Conservation (phyloP, 371 early-diverging fungal genomes). For the Capillidium rhysosporum region DNA sequence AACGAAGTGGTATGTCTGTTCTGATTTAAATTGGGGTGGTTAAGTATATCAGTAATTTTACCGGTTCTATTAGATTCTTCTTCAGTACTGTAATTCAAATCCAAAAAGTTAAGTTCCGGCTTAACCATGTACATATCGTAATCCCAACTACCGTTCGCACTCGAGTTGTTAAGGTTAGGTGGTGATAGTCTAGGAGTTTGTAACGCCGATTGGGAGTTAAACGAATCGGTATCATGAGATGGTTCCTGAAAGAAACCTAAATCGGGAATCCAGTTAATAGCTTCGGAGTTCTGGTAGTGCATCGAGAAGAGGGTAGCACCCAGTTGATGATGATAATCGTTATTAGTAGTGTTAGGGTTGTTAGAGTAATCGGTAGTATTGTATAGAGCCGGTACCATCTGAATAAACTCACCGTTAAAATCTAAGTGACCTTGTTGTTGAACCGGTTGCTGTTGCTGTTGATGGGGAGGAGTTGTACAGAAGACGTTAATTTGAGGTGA, state of each 20-base stretch:
- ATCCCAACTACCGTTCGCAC: neutral
- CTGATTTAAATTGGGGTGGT: neutral
- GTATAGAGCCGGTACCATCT: neutral
- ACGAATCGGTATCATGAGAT: neutral
- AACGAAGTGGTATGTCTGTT: neutral
- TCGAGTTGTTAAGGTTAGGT: neutral
- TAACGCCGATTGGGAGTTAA: neutral
- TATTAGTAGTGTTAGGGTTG: neutral
- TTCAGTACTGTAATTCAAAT: neutral
- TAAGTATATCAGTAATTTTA: neutral
- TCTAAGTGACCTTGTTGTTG: too few relatives aligned
- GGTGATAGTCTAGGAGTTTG: neutral
- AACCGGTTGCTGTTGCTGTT: neutral
- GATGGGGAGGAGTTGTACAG: neutral
- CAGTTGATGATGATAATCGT: neutral
- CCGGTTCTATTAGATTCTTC: neutral
- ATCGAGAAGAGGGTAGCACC: neutral
- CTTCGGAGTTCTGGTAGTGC: neutral
- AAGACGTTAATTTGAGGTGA: too few relatives aligned
- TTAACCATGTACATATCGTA: neutral
- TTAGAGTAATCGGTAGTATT: too few relatives aligned
- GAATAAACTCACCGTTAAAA: neutral
- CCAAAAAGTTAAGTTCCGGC: slow-evolving; percentile 6
- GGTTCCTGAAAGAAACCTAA: neutral
- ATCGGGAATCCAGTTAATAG: neutral